These are phyloP conservation scores for Potentilla sterilis DNA, from an alignment of 306 rosid genomes.

Conservation along the genomic window DNA sequence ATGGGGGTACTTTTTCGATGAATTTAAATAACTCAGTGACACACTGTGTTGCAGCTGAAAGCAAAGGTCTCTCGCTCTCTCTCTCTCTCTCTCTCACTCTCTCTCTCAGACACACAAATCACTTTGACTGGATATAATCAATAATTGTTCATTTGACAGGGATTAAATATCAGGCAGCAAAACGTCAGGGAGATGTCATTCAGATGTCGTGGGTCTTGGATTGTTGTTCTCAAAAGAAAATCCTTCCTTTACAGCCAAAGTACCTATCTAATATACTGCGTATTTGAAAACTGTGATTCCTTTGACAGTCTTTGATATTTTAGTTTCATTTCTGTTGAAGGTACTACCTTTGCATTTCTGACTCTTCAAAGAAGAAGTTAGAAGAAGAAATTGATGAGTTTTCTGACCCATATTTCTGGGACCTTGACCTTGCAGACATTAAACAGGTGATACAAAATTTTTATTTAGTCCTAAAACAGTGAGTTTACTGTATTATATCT, in stretches of 20 bases:
- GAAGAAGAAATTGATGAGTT: slow-evolving; percentile 81
- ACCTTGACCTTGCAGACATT: slow-evolving; percentile 67
- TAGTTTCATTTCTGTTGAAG: slow-evolving; percentile 35
- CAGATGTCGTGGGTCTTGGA: slow-evolving; percentile 76
- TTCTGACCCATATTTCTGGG: slow-evolving; percentile 79
- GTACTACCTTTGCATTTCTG: slow-evolving; percentile 75
- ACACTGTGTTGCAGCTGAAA: slow-evolving; percentile 82
- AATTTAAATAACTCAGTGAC: slow-evolving; percentile 81
- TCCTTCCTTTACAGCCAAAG: slow-evolving; percentile 72
- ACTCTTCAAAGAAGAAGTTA: slow-evolving; percentile 63
- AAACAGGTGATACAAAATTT: slow-evolving; percentile 53
- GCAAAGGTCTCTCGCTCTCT: slow-evolving; percentile 67
- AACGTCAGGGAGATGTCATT: slow-evolving; percentile 73
- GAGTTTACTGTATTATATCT: neutral
- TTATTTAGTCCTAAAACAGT: neutral
- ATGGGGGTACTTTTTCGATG: slow-evolving; percentile 96
- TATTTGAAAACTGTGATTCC: slow-evolving; percentile 13
- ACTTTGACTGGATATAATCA: slow-evolving; percentile 21
- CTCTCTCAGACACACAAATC: neutral
- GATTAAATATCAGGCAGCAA: slow-evolving; percentile 82
- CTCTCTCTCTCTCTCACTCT: neutral
- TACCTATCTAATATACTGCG: slow-evolving; percentile 20
- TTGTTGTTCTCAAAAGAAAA: slow-evolving; percentile 64
- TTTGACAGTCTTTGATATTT: slow-evolving; percentile 12
- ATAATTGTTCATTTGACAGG: slow-evolving; percentile 48